Base-by-base conservation (phyloP, 2,329 filamentous ascomycete species). In the Onygenales sp. region DNA sequence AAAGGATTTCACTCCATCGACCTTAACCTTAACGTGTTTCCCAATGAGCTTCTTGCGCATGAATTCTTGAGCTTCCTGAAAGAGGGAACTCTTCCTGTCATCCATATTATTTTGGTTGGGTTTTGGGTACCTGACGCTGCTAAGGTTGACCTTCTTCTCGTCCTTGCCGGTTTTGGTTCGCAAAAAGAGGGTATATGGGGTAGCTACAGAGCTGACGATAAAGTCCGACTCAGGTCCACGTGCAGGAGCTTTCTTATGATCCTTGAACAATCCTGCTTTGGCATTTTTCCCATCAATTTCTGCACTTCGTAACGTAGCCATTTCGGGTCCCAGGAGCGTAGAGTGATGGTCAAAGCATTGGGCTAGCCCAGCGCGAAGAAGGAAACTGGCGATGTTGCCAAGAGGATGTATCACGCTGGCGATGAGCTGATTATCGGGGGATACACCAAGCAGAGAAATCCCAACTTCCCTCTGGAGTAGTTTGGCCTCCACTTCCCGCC, bases 271-370 rank as follows among this genome's bases (percentile, higher is more conserved):
- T 46, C 89, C 88, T 44, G 86, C 78, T 64, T 87, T 86, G 60
- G 81, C 80, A 59, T 83, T 80, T 72, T 90, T 90, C 4, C 93
- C 93, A 55, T 81, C 76, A 69, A 88, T 92, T 75, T 98, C 93
- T 1, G 93, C 91, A 59, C 87, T 82, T 58, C 93, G 84, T 54
- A 97, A 82, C 54, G 80, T 70, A 43, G 86, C 84, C 93, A 98
- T 98, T 63, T 92, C 88, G 49, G 82, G 76, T 44, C 93, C 93
- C 9, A 98, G 81, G 74, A 96, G 78, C 41, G 90, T 94, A 0
- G 92, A 95, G 75, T 98, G 93, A 72, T 93, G 91, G 71, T 98
- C 93, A 59, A 91, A 90, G 75, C 92, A 97, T 64, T 89, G 82
- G 42, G 92, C 93, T 53, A 97, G 78, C 62, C 93, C 93, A 51